A percentile compares a stretch with the other conserved stretches of the same genome.
These are phyloP conservation scores for Podosphaera xanthii DNA, from an alignment of 2,329 filamentous ascomycete genomes.

Conservation along the genomic window DNA sequence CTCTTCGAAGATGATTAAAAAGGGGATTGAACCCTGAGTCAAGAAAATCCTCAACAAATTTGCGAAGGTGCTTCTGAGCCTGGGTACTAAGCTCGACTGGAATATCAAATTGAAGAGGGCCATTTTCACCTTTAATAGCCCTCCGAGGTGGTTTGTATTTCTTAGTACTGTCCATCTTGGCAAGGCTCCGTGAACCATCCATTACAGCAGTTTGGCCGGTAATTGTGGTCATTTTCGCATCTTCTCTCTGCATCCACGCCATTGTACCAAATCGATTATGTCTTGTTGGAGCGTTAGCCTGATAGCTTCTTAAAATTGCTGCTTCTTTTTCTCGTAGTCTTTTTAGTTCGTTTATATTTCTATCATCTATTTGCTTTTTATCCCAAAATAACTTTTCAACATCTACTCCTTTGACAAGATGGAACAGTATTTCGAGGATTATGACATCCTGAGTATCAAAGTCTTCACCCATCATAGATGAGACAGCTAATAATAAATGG, in stretches of 20 bases:
- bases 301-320: slow-evolving; percentile 56
- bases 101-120: slow-evolving; percentile 54
- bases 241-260: slow-evolving; percentile 82
- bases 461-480: slow-evolving; percentile 83
- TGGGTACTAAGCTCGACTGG: slow-evolving; percentile 44
- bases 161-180: slow-evolving; percentile 80
- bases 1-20: slow-evolving; percentile 66
- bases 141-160: slow-evolving; percentile 66
- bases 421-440: slow-evolving; percentile 80
- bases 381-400: slow-evolving; percentile 68
- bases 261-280: slow-evolving; percentile 94
- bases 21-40: slow-evolving; percentile 89
- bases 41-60: slow-evolving; percentile 79
- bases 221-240: slow-evolving; percentile 63
- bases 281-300: slow-evolving; percentile 56
- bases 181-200: slow-evolving; percentile 46
- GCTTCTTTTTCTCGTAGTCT: slow-evolving; percentile 61
- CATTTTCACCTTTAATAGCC: slow-evolving; percentile 34
- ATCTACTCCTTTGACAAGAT: slow-evolving; percentile 76
- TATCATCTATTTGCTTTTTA: slow-evolving; percentile 44
- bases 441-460: slow-evolving; percentile 75
- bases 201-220: slow-evolving; percentile 72
- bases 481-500: slow-evolving; percentile 60
- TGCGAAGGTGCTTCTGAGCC: slow-evolving; percentile 54
- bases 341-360: slow-evolving; percentile 50